phyloP scores from a whole-genome alignment of 1,284 basidiomycete genomes.

The Apiotrichum gamsii region DNA sequence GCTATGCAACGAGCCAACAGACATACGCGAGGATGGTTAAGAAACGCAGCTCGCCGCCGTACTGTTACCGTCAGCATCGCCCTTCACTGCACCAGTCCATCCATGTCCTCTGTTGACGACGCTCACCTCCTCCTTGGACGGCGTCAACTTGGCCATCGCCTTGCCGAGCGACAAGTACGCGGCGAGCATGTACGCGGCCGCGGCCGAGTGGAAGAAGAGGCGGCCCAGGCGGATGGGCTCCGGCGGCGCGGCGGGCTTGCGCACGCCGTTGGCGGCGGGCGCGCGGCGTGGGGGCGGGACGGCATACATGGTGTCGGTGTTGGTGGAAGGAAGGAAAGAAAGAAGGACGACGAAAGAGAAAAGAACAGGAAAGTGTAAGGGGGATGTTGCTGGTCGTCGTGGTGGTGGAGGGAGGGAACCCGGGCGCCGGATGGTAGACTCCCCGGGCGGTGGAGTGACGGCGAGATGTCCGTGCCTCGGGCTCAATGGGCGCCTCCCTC shows the following conservation, averaged over 20 bases:
- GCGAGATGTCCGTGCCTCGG: too few relatives aligned
- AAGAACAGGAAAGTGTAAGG: too few relatives aligned
- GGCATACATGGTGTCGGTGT: too few relatives aligned
- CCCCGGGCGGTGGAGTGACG: too few relatives aligned
- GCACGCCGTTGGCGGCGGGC: too few relatives aligned
- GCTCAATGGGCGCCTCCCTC: too few relatives aligned
- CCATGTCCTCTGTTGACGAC: too few relatives aligned
- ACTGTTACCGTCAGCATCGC: conserved; percentile 10
- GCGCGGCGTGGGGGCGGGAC: too few relatives aligned
- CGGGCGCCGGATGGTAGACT: neutral
- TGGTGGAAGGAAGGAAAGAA: too few relatives aligned
- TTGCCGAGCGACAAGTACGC: neutral
- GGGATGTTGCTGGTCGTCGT: too few relatives aligned
- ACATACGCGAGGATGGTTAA: conserved; percentile 55
- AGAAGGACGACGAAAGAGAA: too few relatives aligned
- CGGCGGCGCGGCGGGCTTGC: neutral
- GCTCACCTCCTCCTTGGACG: conserved; percentile 4
- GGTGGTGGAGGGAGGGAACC: neutral
- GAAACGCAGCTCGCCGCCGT: conserved; percentile 62
- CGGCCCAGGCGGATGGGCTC: conserved; percentile 1
- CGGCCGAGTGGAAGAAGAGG: conserved; percentile 32
- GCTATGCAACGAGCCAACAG: too few relatives aligned
- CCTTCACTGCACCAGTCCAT: neutral
- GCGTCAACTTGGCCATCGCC: conserved; percentile 1
- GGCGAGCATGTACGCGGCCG: conserved; percentile 36